Conservation (phyloP, 345 rosid genomes). For the Brassica nigra region DNA sequence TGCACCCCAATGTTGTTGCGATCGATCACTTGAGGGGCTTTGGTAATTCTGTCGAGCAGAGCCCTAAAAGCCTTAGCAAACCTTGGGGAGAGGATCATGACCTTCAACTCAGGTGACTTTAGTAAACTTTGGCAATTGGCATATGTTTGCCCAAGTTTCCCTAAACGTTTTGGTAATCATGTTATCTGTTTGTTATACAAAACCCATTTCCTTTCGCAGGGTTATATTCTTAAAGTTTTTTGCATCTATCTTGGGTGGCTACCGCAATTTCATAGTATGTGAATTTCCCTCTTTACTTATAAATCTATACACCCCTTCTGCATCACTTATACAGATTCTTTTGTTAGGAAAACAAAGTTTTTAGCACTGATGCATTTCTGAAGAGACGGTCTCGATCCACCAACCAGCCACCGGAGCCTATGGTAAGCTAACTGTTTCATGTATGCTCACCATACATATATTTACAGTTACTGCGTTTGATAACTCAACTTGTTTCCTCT, state of each 20-base stretch:
- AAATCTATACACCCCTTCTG: neutral
- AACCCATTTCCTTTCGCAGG: constrained; percentile 58
- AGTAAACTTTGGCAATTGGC: constrained; percentile 22
- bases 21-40: constrained; percentile 80
- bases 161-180: constrained; percentile 1
- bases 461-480: neutral
- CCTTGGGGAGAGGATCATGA: constrained; percentile 97
- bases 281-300: constrained; percentile 23
- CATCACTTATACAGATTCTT: constrained; percentile 22
- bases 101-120: constrained; percentile 84
- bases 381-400: constrained; percentile 73
- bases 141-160: constrained; percentile 6
- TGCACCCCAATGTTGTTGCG: constrained; percentile 84
- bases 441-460: neutral
- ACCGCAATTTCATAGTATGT: constrained; percentile 96
- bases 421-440: neutral
- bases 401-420: too few relatives aligned
- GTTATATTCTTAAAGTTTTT: constrained; percentile 88
- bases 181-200: constrained; percentile 27
- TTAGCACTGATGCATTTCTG: constrained; percentile 88
- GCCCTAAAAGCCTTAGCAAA: constrained; percentile 60
- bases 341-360: constrained; percentile 72
- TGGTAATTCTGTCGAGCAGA: constrained; percentile 56
- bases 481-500: constrained; percentile 2
- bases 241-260: constrained; percentile 94